Evolutionary conservation across 176 grass and related monocot genomes (phyloP).

Genomic region (Oryza glaberrima): DNA sequence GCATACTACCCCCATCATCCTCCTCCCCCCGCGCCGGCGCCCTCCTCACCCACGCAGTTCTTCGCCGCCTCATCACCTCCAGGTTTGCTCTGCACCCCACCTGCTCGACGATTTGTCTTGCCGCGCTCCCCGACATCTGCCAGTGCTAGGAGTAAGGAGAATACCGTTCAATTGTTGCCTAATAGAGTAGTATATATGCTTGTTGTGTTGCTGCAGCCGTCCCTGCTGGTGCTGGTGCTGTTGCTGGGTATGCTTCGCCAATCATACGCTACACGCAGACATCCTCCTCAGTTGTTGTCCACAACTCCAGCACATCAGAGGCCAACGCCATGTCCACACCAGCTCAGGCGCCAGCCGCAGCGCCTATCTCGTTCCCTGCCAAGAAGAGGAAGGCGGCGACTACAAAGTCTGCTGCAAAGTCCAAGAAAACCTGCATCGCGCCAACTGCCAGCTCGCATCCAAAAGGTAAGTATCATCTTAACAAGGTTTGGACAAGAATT

Average conservation of each 20-base stretch:
- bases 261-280: conserved; percentile 46
- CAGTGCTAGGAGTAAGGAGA: no score
- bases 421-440: conserved; percentile 48
- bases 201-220: conserved; percentile 4
- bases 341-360: background rate
- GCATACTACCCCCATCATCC: conserved; percentile 41
- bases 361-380: conserved; percentile 37
- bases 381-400: conserved; percentile 64
- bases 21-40: conserved; percentile 36
- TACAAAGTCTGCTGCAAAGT: conserved; percentile 48
- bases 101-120: conserved; percentile 24
- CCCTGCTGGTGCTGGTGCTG: background rate
- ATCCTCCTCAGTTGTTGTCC: conserved; percentile 34
- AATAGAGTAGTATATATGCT: no score
- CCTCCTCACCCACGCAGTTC: conserved; percentile 47
- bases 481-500: background rate
- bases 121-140: no score
- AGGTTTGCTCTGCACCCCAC: conserved; percentile 24
- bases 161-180: no score
- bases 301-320: conserved; percentile 32
- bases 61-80: conserved; percentile 43
- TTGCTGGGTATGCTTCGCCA: conserved; percentile 39
- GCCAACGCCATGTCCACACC: conserved; percentile 35
- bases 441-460: background rate
- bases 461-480: conserved; percentile 34